Base-by-base conservation (phyloP, 2,329 filamentous ascomycete genomes). In the Xylaria sp. region DNA sequence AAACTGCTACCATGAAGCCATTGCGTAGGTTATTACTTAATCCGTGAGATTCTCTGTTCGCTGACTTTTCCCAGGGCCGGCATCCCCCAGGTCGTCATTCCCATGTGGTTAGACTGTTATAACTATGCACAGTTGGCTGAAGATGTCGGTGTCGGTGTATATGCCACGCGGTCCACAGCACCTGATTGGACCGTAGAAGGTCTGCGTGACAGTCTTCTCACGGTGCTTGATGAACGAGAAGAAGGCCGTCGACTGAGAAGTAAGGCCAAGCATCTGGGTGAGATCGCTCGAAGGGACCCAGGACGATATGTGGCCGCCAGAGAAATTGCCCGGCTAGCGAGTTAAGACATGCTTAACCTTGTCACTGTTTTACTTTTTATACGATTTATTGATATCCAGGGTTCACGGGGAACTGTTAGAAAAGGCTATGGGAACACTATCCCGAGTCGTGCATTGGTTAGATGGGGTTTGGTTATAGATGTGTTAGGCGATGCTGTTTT, bases 1-100 rank as follows among this genome's bases (percentile, higher is more conserved):
- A 6, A 69, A 73, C 9, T 71, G 68, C 20, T 75, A 73, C 32
- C 67, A 72, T 20, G 72, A 74, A 60, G 68, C 72, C 34, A 66
- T 73, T 18, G 63, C 58, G 71, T 73, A 67, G 0, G 67, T 61
- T 25, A 0, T 32, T 23, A 4, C 41, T 13, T 32, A 6, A 15
- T 41, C 23, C 8, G 1, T 12, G 15, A 18, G 13, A 10, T n/a
- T 39, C 6, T 3, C 15, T 6, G 6, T 8, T 10, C 13, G 45
- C 55, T 60, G 28, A 67, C 53, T 36, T 52, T 30, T 13, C 45
- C 10, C 30, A 71, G 70, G 18, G 60, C 69, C 10, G 70, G 70
- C 3, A 45, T 70, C 10, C 66, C 69, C 2, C 70, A 72, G 23
- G 62, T 72, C 2, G 59, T 72, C 18, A 39, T 72, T 4, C 67